phyloP scores from a whole-genome alignment of 371 early-diverging fungal species.

The Mucor indicus region DNA sequence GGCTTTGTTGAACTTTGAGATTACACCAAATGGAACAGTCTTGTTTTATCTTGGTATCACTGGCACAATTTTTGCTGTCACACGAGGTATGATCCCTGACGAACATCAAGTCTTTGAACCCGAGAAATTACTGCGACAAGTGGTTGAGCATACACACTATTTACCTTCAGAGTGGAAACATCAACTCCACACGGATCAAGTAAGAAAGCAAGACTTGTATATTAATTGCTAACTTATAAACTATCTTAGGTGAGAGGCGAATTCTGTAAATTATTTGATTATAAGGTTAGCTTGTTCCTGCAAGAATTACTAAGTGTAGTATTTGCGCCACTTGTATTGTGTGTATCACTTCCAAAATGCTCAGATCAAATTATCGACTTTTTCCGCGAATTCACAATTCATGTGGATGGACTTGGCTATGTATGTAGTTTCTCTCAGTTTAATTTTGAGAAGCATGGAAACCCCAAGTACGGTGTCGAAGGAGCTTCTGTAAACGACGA shows the following conservation, averaged over 20 bases:
- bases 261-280: conserved; percentile 78
- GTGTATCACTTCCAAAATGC: conserved; percentile 75
- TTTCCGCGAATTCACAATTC: conserved; percentile 90
- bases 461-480: conserved; percentile 80
- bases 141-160: conserved; percentile 88
- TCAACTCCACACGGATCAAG: conserved; percentile 80
- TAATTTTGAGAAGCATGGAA: conserved; percentile 82
- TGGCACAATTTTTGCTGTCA: conserved; percentile 80
- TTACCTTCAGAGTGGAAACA: conserved; percentile 86
- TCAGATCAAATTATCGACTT: conserved; percentile 86
- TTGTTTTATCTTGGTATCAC: conserved; percentile 91
- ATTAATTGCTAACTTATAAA: background rate
- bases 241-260: conserved; percentile 68
- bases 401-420: conserved; percentile 87
- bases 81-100: conserved; percentile 83
- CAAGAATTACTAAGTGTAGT: conserved; percentile 83
- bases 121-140: conserved; percentile 66
- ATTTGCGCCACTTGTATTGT: conserved; percentile 84
- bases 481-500: conserved; percentile 50
- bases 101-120: conserved; percentile 83
- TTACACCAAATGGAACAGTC: conserved; percentile 81
- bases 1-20: conserved; percentile 82
- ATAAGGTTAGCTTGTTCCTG: conserved; percentile 75
- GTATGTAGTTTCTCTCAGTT: conserved; percentile 97
- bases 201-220: conserved; percentile 15